These are phyloP conservation scores for Aleurites moluccanus DNA, from an alignment of 441 rosid species.

Conservation along the genomic window DNA sequence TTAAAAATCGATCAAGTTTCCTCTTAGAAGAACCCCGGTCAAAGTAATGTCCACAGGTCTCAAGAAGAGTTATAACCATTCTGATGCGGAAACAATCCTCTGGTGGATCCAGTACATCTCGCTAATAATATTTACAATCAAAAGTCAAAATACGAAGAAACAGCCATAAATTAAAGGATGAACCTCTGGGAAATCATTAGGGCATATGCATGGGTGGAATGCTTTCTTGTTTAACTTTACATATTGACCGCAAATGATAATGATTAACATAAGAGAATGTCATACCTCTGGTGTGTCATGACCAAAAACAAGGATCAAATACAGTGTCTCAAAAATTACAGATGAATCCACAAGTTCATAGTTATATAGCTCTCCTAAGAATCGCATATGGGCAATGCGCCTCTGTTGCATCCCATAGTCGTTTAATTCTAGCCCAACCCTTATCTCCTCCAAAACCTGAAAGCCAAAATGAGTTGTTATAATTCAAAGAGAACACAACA, in stretches of 20 bases:
- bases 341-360: constrained; percentile 97
- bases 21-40: constrained; percentile 96
- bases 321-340: constrained; percentile 92
- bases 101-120: constrained; percentile 89
- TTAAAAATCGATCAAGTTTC: constrained; percentile 90
- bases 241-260: background rate
- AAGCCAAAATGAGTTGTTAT: constrained; percentile 22
- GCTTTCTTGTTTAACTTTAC: background rate
- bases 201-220: background rate
- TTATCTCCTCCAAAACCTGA: constrained; percentile 98
- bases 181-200: too few species aligned
- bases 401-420: constrained; percentile 98
- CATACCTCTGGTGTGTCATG: constrained; percentile 86
- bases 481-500: constrained; percentile 10
- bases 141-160: constrained; percentile 17
- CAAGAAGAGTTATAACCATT: constrained; percentile 90
- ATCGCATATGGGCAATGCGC: constrained; percentile 95
- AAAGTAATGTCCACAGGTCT: constrained; percentile 98
- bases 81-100: constrained; percentile 97
- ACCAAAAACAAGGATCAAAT: constrained; percentile 79
- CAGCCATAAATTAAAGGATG: too few species aligned
- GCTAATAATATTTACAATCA: constrained; percentile 46
- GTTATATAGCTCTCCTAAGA: constrained; percentile 96
- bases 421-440: constrained; percentile 92
- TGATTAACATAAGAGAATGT: background rate